Conservation (phyloP, 2,329 filamentous ascomycete species). For the Alternaria sp. region DNA sequence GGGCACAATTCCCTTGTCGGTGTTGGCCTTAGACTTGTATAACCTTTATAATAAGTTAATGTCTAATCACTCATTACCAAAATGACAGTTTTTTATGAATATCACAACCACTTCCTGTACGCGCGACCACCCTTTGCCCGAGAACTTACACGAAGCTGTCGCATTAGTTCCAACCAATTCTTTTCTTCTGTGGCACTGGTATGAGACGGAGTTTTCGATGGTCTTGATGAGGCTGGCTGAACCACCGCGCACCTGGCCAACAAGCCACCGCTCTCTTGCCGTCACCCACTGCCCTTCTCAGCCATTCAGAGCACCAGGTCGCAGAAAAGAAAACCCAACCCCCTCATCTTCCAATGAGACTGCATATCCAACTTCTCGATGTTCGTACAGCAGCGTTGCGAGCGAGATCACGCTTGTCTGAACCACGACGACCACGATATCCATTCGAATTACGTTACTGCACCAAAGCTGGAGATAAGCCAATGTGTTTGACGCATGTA, state of each 20-base stretch:
- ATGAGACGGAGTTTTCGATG: background rate
- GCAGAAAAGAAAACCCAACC: background rate
- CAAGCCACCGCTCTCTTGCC: slow-evolving; percentile 3
- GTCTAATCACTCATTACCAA: slow-evolving; percentile 16
- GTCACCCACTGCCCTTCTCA: background rate
- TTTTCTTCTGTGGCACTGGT: background rate
- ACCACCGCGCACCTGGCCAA: slow-evolving; percentile 4
- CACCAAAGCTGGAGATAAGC: too few species aligned
- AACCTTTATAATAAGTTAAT: slow-evolving; percentile 14
- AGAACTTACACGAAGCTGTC: accelerated
- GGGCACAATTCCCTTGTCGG: slow-evolving; percentile 9
- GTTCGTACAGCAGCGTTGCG: background rate
- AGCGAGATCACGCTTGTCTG: too few species aligned
- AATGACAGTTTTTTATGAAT: background rate
- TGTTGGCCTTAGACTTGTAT: slow-evolving; percentile 9
- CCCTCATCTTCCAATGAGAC: background rate
- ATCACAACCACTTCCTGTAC: background rate
- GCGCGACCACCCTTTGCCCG: background rate
- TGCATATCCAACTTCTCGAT: background rate
- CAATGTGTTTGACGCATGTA: background rate
- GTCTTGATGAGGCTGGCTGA: slow-evolving; percentile 1
- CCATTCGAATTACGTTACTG: too few species aligned
- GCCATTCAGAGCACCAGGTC: slow-evolving; percentile 3
- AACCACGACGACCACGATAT: too few species aligned
- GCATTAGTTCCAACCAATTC: background rate